These are phyloP conservation scores for Dendrocalamus latiflorus DNA, from an alignment of 202 grass and related monocot species.

Conservation along the genomic window DNA sequence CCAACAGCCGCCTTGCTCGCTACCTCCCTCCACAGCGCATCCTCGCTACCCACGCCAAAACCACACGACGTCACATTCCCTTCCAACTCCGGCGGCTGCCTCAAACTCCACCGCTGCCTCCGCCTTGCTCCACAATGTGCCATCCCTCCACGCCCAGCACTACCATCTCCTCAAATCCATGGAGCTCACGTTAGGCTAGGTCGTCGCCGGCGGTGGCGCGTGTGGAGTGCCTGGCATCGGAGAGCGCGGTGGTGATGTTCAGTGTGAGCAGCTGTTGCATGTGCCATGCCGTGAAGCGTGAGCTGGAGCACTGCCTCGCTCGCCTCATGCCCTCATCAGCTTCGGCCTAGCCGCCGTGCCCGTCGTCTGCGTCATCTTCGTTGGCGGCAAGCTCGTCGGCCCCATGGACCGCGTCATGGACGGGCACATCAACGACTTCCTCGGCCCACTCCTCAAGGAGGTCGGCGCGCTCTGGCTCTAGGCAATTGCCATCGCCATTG, in stretches of 20 bases:
- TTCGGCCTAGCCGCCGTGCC: background rate
- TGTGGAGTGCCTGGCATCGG: constrained; percentile 61
- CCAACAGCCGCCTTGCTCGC: no score
- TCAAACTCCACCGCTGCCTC: no score
- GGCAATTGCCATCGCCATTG: background rate
- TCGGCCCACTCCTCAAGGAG: constrained; percentile 71
- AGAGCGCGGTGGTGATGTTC: constrained; percentile 77
- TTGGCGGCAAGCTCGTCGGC: constrained; percentile 7
- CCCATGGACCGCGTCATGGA: constrained; percentile 80
- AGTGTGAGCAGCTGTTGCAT: constrained; percentile 81
- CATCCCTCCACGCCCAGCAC: no score
- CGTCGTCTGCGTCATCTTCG: constrained; percentile 65
- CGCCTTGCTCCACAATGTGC: no score
- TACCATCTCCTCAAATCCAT: no score
- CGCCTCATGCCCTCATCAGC: constrained; percentile 34
- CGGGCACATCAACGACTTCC: constrained; percentile 65
- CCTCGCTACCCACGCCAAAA: no score
- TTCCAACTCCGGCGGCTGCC: no score
- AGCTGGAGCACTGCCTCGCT: constrained; percentile 51
- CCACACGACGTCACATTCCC: no score
- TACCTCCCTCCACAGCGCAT: no score
- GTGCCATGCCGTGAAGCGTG: constrained; percentile 79
- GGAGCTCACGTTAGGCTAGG: no score
- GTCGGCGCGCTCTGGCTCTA: constrained; percentile 75
- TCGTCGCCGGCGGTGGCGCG: constrained; percentile 15